A percentile compares a stretch with the other conserved stretches of the same genome.
Conservation (phyloP, 345 rosid genomes). For the Raphanus raphanistrum region DNA sequence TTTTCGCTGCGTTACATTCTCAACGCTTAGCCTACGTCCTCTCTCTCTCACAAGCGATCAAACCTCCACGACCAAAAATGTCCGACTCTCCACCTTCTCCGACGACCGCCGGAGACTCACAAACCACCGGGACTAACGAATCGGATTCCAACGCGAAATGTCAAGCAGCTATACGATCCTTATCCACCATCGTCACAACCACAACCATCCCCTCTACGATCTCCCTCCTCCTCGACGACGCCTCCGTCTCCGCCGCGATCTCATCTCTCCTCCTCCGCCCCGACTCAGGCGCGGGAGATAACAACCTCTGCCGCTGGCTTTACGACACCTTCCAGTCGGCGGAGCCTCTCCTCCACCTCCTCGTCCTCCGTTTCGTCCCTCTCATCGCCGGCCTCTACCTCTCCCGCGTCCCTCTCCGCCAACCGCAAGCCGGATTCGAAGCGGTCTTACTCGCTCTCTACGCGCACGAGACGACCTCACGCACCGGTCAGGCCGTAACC, state of each 20-base stretch:
- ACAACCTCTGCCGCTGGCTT: constrained; percentile 88
- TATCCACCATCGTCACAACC: constrained; percentile 49
- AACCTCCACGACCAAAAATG: constrained; percentile 12
- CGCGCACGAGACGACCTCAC: constrained; percentile 66
- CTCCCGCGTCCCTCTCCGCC: constrained; percentile 61
- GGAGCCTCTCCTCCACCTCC: constrained; percentile 62
- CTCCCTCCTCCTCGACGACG: constrained; percentile 61
- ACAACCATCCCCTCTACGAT: constrained; percentile 44
- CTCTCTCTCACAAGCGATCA: constrained; percentile 16
- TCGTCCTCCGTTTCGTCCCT: constrained; percentile 74
- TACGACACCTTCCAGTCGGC: constrained; percentile 80
- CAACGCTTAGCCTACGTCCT: neutral
- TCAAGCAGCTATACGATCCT: constrained; percentile 46
- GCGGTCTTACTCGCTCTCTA: constrained; percentile 76
- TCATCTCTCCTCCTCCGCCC: constrained; percentile 69
- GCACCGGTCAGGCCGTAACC: constrained; percentile 60
- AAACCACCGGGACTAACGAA: constrained; percentile 4
- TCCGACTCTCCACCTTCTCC: constrained; percentile 31
- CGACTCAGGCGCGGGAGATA: constrained; percentile 72
- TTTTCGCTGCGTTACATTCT: constrained; percentile 20
- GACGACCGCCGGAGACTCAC: neutral
- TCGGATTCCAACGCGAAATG: constrained; percentile 34
- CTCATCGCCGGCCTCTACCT: constrained; percentile 72
- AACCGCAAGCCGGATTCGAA: constrained; percentile 80
- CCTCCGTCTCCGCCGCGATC: constrained; percentile 55